Evolutionary conservation across 331 rosid species (phyloP).

Genomic region (Pyrus hybrid): DNA sequence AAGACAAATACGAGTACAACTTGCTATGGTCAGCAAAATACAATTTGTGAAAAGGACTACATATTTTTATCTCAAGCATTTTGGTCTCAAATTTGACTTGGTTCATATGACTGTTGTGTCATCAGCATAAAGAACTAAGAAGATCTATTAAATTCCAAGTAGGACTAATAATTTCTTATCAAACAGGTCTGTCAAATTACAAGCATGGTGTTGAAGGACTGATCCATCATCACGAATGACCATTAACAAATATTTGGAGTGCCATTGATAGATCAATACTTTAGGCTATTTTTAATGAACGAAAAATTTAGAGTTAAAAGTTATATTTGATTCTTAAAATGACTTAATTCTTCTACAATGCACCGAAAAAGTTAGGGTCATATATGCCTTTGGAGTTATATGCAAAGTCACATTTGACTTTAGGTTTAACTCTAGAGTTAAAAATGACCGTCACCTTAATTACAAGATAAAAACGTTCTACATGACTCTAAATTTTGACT

Average conservation of each 20-base stretch:
- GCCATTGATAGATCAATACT: neutral
- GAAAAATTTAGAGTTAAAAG: no score
- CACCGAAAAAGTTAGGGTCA: neutral
- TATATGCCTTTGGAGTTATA: neutral
- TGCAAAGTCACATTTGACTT: neutral
- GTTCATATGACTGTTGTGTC: neutral
- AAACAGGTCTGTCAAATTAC: neutral
- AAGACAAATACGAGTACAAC: neutral
- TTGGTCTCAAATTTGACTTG: neutral
- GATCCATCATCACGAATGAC: neutral
- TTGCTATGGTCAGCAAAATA: neutral
- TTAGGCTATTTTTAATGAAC: neutral
- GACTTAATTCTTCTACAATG: neutral
- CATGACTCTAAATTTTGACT: no score
- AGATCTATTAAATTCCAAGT: neutral
- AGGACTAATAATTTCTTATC: neutral
- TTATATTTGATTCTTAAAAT: no score
- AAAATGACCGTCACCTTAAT: no score
- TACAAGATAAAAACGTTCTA: no score
- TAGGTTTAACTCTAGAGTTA: neutral
- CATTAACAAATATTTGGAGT: neutral
- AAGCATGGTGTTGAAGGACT: neutral
- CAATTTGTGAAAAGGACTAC: neutral
- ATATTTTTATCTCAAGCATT: neutral
- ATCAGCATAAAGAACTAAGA: neutral